These are phyloP conservation scores for Ceratobasidium sp. DNA, from an alignment of 1,284 basidiomycete genomes.

Conservation along the genomic window DNA sequence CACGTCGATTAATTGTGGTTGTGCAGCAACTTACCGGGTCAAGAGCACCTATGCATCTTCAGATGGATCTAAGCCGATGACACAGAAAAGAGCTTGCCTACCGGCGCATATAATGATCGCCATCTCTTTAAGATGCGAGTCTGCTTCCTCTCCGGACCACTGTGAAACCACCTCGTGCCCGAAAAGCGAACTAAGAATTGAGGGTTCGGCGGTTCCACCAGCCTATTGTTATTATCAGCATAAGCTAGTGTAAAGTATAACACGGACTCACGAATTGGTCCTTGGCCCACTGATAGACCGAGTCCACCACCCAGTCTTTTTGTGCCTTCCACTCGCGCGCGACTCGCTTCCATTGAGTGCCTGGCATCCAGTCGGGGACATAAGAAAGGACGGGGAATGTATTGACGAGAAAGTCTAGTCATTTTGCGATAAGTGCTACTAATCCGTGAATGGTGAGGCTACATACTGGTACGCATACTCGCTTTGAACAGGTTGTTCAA, in stretches of 20 bases:
- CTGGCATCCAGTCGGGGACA: slow-evolving; percentile 43
- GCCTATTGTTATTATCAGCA: background rate
- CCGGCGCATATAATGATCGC: no score
- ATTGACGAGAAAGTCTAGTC: slow-evolving; percentile 30
- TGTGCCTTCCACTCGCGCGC: slow-evolving; percentile 23
- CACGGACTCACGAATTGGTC: slow-evolving; percentile 20
- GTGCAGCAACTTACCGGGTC: no score
- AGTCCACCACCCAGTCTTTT: slow-evolving; percentile 21
- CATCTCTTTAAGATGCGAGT: no score
- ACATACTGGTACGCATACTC: slow-evolving; percentile 15
- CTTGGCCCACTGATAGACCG: slow-evolving; percentile 28
- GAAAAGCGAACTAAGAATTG: slow-evolving; percentile 7
- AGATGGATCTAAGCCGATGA: no score
- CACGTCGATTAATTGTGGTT: no score
- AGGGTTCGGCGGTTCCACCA: slow-evolving; percentile 16
- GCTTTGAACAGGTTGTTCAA: slow-evolving; percentile 9
- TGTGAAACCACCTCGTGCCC: no score
- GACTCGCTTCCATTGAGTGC: slow-evolving; percentile 34
- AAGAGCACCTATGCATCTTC: no score
- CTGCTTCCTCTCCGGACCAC: no score
- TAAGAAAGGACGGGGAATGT: slow-evolving; percentile 10
- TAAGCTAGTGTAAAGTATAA: background rate
- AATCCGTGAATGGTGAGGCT: background rate
- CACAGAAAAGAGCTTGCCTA: no score
- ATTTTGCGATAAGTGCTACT: background rate